phyloP scores from a whole-genome alignment of 495 filamentous ascomycete genomes.

The Penicillium dipodomyicola region DNA sequence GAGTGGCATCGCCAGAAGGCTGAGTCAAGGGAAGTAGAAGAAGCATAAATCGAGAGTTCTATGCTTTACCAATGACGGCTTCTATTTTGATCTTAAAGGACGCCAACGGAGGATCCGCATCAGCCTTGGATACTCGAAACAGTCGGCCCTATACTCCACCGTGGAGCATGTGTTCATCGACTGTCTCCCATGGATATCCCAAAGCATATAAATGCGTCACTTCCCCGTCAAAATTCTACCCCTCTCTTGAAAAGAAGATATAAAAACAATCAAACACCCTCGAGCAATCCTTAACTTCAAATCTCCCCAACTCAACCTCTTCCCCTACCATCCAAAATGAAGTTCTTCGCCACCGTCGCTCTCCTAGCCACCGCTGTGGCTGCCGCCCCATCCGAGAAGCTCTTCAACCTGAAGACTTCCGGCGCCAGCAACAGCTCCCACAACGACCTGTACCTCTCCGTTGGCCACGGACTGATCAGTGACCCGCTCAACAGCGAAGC shows the following conservation, averaged over 20 bases:
- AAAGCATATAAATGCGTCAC: constrained; percentile 10
- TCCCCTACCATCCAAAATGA: constrained; percentile 22
- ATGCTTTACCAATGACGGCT: not conserved
- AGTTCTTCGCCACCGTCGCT: constrained; percentile 19
- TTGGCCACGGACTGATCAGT: constrained; percentile 10
- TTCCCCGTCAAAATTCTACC: not conserved
- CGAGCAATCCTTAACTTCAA: not conserved
- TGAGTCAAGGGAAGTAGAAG: not conserved
- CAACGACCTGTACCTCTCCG: constrained; percentile 21
- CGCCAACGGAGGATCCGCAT: not conserved
- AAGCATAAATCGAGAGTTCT: not conserved
- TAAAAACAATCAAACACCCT: not conserved
- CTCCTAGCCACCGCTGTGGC: constrained; percentile 19
- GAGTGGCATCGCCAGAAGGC: not conserved
- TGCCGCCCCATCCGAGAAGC: constrained; percentile 19
- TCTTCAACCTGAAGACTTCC: constrained; percentile 23
- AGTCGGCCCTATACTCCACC: constrained; percentile 5
- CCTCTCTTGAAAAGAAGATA: not conserved
- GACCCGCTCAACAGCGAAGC: constrained; percentile 24
- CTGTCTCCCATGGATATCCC: not conserved
- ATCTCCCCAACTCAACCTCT: not conserved
- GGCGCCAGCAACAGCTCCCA: constrained; percentile 16
- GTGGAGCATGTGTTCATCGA: constrained; percentile 7
- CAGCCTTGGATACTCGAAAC: not conserved
- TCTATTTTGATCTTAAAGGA: constrained; percentile 7